These are phyloP conservation scores for Mucor racemosus DNA, from an alignment of 371 early-diverging fungal genomes.

Conservation along the genomic window DNA sequence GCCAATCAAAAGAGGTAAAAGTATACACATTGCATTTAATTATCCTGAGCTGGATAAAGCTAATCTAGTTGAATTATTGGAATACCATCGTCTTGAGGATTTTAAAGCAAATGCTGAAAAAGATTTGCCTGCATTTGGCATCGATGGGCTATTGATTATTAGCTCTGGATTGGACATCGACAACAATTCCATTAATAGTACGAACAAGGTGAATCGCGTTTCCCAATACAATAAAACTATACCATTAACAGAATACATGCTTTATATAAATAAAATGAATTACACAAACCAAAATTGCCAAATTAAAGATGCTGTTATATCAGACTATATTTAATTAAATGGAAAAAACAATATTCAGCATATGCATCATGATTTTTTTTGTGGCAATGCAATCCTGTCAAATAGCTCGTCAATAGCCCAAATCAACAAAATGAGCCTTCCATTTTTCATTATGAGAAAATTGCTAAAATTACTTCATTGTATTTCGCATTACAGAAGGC, in stretches of 20 bases:
- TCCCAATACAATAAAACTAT: neutral
- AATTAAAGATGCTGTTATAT: neutral
- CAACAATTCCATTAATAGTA: neutral
- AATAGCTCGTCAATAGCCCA: neutral
- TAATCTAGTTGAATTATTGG: neutral
- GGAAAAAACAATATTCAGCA: neutral
- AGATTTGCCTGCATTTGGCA: neutral
- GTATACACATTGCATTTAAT: neutral
- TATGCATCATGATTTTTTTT: neutral
- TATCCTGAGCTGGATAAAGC: neutral
- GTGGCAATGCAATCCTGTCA: neutral
- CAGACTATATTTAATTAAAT: neutral
- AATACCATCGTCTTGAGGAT: neutral
- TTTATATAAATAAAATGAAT: neutral
- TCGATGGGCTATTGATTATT: neutral
- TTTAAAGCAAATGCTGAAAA: neutral
- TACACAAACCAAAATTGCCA: neutral
- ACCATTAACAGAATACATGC: neutral
- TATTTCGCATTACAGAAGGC: neutral
- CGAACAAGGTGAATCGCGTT: neutral
- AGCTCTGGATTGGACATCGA: neutral
- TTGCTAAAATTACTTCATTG: neutral
- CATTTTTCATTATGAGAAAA: neutral
- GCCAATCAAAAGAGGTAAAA: constrained; percentile 4
- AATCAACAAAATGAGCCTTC: neutral